These are phyloP conservation scores for Pseudonitzschia pungens DNA, from an alignment of 108 stramenopile genomes.

Conservation along the genomic window DNA sequence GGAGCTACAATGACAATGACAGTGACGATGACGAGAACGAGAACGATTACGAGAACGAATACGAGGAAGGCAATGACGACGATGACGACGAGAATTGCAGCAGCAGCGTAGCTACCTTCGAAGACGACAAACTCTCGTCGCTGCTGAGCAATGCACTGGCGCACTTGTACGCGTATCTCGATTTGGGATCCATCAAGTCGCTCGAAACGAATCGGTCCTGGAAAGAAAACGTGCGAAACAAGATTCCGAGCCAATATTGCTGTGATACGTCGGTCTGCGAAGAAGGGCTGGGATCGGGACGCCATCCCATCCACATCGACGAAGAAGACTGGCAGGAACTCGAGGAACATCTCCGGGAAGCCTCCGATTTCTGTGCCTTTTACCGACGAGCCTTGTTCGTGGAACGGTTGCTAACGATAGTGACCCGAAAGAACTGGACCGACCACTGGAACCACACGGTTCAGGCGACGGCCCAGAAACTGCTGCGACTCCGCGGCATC, in stretches of 20 bases:
- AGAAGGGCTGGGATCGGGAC: slow-evolving; percentile 7
- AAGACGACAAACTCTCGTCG: slow-evolving; percentile 24
- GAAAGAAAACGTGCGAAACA: background rate
- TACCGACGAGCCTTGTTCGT: slow-evolving; percentile 22
- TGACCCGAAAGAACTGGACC: slow-evolving; percentile 10
- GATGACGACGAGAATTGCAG: background rate
- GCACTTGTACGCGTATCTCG: slow-evolving; percentile 19
- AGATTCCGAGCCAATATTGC: slow-evolving; percentile 5
- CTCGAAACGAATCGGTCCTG: background rate
- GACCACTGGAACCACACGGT: slow-evolving; percentile 24
- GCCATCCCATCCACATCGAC: background rate
- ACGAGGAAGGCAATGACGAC: background rate
- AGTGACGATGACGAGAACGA: background rate
- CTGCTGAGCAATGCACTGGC: slow-evolving; percentile 29
- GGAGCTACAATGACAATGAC: background rate
- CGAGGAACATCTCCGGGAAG: slow-evolving; percentile 11
- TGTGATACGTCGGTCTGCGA: background rate
- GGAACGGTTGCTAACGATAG: slow-evolving; percentile 18
- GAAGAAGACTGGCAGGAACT: slow-evolving; percentile 31
- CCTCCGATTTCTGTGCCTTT: slow-evolving; percentile 25
- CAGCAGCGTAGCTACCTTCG: slow-evolving; percentile 7
- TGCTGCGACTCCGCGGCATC: background rate
- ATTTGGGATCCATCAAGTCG: background rate
- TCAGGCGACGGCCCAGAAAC: slow-evolving; percentile 22
- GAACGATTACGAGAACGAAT: background rate